A percentile compares a stretch with the other conserved stretches of the same genome.
Conservation (phyloP, 176 grass and related monocot genomes). For the Carex parvula region DNA sequence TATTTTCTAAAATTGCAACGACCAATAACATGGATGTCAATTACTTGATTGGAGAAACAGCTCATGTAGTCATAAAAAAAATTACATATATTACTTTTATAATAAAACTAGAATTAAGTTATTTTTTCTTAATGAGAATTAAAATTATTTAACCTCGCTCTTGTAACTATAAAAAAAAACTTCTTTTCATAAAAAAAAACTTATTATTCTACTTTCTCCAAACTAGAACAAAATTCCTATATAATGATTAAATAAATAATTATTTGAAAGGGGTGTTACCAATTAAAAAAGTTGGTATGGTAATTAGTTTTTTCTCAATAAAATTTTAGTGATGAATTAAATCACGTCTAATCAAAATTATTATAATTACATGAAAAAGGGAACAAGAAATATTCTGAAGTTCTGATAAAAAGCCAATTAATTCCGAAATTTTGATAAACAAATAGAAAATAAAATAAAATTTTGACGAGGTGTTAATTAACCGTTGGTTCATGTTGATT, state of each 20-base stretch:
- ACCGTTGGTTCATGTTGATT: neutral
- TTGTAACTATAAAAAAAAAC: neutral
- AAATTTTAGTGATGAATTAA: neutral
- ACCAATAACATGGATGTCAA: too few species aligned
- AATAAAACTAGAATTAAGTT: too few species aligned
- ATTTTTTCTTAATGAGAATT: too few species aligned
- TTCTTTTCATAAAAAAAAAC: too few species aligned
- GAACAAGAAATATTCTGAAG: neutral
- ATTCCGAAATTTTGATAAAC: neutral
- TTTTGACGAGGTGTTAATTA: neutral
- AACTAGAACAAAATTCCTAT: neutral
- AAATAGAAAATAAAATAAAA: neutral
- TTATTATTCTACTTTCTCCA: neutral
- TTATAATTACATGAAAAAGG: neutral
- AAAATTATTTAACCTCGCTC: too few species aligned
- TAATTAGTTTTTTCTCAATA: neutral
- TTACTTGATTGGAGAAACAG: too few species aligned
- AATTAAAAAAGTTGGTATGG: too few species aligned
- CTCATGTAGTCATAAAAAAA: too few species aligned
- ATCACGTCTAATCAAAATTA: neutral
- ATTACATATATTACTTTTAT: too few species aligned
- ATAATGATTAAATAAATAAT: neutral
- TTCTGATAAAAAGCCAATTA: neutral
- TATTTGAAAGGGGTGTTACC: too few species aligned
- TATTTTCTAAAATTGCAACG: too few species aligned